phyloP scores from a whole-genome alignment of 257 asterid species.

The Solanum clarkiae region DNA sequence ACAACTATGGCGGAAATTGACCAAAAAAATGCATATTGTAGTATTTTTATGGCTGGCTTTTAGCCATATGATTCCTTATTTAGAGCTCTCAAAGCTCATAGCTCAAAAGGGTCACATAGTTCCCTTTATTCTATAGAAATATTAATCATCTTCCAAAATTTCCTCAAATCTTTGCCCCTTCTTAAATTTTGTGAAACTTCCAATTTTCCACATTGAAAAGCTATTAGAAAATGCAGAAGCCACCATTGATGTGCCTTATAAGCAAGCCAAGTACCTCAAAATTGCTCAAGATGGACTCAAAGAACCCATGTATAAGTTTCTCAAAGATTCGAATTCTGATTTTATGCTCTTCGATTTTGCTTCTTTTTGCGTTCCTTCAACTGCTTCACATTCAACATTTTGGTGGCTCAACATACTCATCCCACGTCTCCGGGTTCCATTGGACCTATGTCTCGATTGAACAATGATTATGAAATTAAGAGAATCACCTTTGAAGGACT shows the following conservation, averaged over 20 bases:
- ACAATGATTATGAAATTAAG: no score
- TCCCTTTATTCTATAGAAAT: slow-evolving; percentile 37
- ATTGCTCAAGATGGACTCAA: slow-evolving; percentile 11
- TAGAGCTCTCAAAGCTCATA: slow-evolving; percentile 28
- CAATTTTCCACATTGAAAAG: slow-evolving; percentile 12
- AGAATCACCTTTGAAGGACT: no score
- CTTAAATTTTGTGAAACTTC: slow-evolving; percentile 20
- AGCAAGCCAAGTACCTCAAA: slow-evolving; percentile 22
- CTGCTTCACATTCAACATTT: no score
- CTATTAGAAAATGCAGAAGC: slow-evolving; percentile 19
- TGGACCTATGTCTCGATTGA: no score
- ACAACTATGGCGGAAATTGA: background rate
- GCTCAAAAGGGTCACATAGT: background rate
- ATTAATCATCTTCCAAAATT: slow-evolving; percentile 41
- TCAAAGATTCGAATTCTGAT: no score
- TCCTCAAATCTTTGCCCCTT: slow-evolving; percentile 11
- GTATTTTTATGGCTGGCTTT: slow-evolving; percentile 61
- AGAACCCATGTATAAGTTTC: no score
- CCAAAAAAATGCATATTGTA: slow-evolving; percentile 19
- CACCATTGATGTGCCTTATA: slow-evolving; percentile 13
- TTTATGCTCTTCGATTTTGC: no score
- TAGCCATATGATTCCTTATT: slow-evolving; percentile 40
- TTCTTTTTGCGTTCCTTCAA: no score
- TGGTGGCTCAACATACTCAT: no score
- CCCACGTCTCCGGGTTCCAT: no score